A percentile compares a stretch with the other conserved stretches of the same genome.
phyloP scores from a whole-genome alignment of 2,329 filamentous ascomycete species.

The Hypoxylon sp. region DNA sequence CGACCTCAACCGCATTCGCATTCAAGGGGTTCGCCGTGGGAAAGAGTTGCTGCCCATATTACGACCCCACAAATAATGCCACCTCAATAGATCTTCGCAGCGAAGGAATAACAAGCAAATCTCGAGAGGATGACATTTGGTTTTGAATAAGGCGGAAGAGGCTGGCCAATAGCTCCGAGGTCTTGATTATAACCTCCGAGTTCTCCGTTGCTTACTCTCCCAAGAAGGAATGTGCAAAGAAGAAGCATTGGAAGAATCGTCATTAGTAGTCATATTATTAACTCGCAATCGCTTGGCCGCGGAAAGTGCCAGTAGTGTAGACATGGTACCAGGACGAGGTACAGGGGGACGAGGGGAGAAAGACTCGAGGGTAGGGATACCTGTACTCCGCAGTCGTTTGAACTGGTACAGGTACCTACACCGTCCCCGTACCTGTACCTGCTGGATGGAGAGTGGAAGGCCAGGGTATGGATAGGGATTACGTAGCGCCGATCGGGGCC shows the following conservation, averaged over 20 bases:
- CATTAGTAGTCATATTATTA: slow-evolving; percentile 8
- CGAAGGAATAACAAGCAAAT: slow-evolving; percentile 11
- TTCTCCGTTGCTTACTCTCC: slow-evolving; percentile 41
- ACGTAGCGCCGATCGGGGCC: slow-evolving; percentile 39
- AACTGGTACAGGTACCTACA: slow-evolving; percentile 17
- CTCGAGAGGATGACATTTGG: slow-evolving; percentile 18
- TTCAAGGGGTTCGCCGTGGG: slow-evolving; percentile 28
- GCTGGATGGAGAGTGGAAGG: slow-evolving; percentile 17
- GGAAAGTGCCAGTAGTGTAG: background rate
- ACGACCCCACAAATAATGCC: slow-evolving; percentile 39
- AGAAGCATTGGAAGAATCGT: slow-evolving; percentile 10
- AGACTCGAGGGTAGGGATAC: background rate
- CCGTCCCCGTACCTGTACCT: background rate
- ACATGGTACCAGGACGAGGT: background rate
- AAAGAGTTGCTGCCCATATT: slow-evolving; percentile 31
- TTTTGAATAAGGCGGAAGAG: slow-evolving; percentile 10
- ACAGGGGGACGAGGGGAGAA: background rate
- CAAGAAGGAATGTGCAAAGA: slow-evolving; percentile 42
- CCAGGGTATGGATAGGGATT: slow-evolving; percentile 21
- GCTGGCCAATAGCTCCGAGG: slow-evolving; percentile 37
- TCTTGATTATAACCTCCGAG: slow-evolving; percentile 33
- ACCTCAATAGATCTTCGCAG: slow-evolving; percentile 35
- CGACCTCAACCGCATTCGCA: slow-evolving; percentile 41
- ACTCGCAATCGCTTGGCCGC: slow-evolving; percentile 17
- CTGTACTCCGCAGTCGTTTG: slow-evolving; percentile 12